phyloP scores from a whole-genome alignment of 192 early-diverging fungal genomes.

The Blastocladiella britannica region DNA sequence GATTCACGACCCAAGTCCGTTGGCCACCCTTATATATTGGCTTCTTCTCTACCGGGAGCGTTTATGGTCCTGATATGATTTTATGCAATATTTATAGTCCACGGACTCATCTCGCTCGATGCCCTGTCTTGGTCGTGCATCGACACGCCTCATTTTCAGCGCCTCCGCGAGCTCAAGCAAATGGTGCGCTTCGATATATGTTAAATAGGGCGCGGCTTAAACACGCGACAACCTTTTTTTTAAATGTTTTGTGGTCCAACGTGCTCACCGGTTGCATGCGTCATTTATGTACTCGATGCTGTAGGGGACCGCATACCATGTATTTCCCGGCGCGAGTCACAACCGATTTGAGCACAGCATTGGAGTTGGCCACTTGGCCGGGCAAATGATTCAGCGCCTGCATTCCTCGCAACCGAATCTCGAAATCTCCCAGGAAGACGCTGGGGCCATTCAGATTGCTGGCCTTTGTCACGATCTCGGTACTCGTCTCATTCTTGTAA shows the following conservation, averaged over 20 bases:
- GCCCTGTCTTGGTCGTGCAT: constrained; percentile 41
- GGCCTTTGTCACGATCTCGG: constrained; percentile 86
- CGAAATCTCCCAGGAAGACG: constrained; percentile 51
- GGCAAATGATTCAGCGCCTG: constrained; percentile 46
- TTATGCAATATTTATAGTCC: no score
- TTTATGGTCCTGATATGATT: no score
- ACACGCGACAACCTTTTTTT: no score
- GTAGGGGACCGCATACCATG: constrained; percentile 64
- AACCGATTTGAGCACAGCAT: constrained; percentile 91
- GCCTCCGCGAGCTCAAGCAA: constrained; percentile 82
- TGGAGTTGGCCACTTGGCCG: constrained; percentile 59
- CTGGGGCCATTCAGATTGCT: constrained; percentile 69
- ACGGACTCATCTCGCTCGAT: constrained; percentile 59
- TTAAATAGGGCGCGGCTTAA: no score
- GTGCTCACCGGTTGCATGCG: no score
- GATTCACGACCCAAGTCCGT: no score
- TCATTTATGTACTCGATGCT: no score
- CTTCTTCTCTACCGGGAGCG: no score
- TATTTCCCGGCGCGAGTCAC: constrained; percentile 84
- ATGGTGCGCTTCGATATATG: constrained; percentile 8
- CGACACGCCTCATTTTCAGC: constrained; percentile 90
- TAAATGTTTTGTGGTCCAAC: no score
- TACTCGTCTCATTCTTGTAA: constrained; percentile 9
- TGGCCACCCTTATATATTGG: no score
- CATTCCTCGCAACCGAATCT: constrained; percentile 54